These are phyloP conservation scores for Hyphodiscus sp. DNA, from an alignment of 2,329 filamentous ascomycete species.

Conservation along the genomic window DNA sequence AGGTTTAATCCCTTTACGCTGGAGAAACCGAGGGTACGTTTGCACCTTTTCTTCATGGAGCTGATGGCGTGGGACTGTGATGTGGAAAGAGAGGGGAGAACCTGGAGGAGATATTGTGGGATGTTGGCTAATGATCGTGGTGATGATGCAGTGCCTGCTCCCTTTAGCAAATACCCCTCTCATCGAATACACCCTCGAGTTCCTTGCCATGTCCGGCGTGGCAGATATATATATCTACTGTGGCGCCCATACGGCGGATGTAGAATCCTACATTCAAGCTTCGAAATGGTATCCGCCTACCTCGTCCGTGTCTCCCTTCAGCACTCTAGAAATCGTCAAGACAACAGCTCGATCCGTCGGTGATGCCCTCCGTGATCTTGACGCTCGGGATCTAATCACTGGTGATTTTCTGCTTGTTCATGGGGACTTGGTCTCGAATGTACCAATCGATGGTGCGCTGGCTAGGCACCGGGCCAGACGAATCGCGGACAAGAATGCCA, in stretches of 20 bases:
- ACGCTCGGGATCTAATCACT: slow-evolving; percentile 75
- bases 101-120: not conserved
- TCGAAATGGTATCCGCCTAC: slow-evolving; percentile 71
- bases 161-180: slow-evolving; percentile 89
- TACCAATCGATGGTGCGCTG: slow-evolving; percentile 74
- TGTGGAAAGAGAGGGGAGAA: not conserved
- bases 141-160: slow-evolving; percentile 67
- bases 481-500: slow-evolving; percentile 81
- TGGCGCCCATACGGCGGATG: slow-evolving; percentile 75
- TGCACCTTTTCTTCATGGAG: not conserved
- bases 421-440: slow-evolving; percentile 85
- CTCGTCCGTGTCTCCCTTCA: slow-evolving; percentile 65
- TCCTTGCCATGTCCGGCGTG: slow-evolving; percentile 91
- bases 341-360: slow-evolving; percentile 81
- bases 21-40: slow-evolving; percentile 76
- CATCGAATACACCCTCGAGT: slow-evolving; percentile 97
- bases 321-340: slow-evolving; percentile 74
- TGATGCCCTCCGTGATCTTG: slow-evolving; percentile 90
- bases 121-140: slow-evolving; percentile 4
- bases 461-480: slow-evolving; percentile 74
- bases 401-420: slow-evolving; percentile 91
- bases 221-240: slow-evolving; percentile 91
- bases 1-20: slow-evolving; percentile 85
- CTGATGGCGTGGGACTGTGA: not conserved
- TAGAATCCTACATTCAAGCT: slow-evolving; percentile 77